phyloP scores from a whole-genome alignment of 2,329 filamentous ascomycete genomes.

The Xylaria sp. region DNA sequence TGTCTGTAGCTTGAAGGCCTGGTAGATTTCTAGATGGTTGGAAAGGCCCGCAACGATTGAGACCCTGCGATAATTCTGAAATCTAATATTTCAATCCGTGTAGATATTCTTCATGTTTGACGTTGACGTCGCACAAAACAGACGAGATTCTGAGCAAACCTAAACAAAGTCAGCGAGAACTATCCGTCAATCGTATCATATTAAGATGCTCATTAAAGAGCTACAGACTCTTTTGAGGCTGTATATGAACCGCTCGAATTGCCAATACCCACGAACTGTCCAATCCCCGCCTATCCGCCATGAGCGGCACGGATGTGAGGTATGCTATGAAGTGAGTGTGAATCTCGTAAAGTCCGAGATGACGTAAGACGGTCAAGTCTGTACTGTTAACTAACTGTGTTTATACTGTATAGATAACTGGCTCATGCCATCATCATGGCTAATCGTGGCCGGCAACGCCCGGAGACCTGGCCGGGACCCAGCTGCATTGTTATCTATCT shows the following conservation, averaged over 20 bases:
- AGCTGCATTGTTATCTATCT: background rate
- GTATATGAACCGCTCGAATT: background rate
- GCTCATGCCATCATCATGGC: background rate
- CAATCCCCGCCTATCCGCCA: background rate
- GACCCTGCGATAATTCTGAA: background rate
- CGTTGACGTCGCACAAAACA: background rate
- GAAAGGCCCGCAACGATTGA: background rate
- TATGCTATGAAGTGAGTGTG: background rate
- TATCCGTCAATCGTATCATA: background rate
- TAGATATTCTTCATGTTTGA: background rate
- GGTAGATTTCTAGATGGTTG: background rate
- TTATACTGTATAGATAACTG: constrained; percentile 29
- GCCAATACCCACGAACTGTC: background rate
- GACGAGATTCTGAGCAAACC: background rate
- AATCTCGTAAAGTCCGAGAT: constrained; percentile 13
- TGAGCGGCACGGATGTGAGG: background rate
- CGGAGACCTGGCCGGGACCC: constrained; percentile 20
- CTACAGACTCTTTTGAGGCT: background rate
- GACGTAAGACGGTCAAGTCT: constrained; percentile 15
- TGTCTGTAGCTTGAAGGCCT: background rate
- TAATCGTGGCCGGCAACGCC: constrained; percentile 23
- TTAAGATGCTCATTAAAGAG: background rate
- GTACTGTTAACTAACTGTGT: background rate
- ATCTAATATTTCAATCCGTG: background rate
- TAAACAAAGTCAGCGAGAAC: background rate